Conservation (phyloP, 2,329 filamentous ascomycete species). For the Fusarium graminum region DNA sequence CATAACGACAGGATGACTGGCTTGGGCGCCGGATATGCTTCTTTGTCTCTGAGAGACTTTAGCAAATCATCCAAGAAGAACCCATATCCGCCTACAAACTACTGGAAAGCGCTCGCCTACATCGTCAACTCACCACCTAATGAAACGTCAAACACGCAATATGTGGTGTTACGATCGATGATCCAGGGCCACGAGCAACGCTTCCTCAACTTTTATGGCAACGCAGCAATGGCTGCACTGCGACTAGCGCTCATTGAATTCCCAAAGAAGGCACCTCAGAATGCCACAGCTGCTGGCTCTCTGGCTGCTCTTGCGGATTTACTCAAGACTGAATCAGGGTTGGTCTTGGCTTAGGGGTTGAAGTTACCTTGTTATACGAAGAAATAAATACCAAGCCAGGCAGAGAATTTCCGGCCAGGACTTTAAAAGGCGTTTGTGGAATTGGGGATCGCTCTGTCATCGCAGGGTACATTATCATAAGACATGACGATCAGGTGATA, state of each 20-base stretch:
- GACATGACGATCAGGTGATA: slow-evolving; percentile 14
- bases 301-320: slow-evolving; percentile 67
- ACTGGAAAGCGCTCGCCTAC: slow-evolving; percentile 82
- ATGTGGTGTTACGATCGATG: slow-evolving; percentile 77
- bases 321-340: slow-evolving; percentile 63
- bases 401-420: slow-evolving; percentile 12
- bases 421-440: slow-evolving; percentile 33
- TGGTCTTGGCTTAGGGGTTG: slow-evolving; percentile 58
- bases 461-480: slow-evolving; percentile 15
- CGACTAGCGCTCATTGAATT: slow-evolving; percentile 80
- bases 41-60: slow-evolving; percentile 86
- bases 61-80: slow-evolving; percentile 75
- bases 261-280: slow-evolving; percentile 66
- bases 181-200: slow-evolving; percentile 79
- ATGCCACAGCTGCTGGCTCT: slow-evolving; percentile 64
- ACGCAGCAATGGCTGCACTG: slow-evolving; percentile 78
- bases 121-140: slow-evolving; percentile 80
- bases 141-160: slow-evolving; percentile 79
- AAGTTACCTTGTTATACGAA: slow-evolving; percentile 9
- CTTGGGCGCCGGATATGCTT: slow-evolving; percentile 84
- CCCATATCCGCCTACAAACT: slow-evolving; percentile 81
- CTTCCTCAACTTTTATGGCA: slow-evolving; percentile 86
- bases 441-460: slow-evolving; percentile 14
- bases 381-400: slow-evolving; percentile 4
- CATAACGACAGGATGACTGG: slow-evolving; percentile 88